These are phyloP conservation scores for Cryptosporidium xiaoi DNA, from an alignment of 169 alveolate genomes.

Conservation along the genomic window DNA sequence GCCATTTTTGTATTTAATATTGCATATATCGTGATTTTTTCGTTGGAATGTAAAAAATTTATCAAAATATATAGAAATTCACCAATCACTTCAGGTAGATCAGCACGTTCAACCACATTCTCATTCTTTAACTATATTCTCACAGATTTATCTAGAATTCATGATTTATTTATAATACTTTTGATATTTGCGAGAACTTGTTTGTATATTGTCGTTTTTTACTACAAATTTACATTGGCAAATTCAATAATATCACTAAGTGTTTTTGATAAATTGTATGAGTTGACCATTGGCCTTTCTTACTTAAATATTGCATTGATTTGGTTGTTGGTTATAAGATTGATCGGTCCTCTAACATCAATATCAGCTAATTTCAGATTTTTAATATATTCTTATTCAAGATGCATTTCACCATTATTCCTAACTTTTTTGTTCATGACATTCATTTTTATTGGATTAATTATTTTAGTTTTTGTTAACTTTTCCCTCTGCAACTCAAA, in stretches of 20 bases:
- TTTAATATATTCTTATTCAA: not conserved
- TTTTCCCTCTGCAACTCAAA: constrained; percentile 38
- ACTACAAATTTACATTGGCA: constrained; percentile 12
- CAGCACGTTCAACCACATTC: constrained; percentile 14
- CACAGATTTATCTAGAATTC: constrained; percentile 24
- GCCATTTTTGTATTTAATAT: constrained; percentile 9
- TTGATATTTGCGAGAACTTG: constrained; percentile 30
- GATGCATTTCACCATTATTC: constrained; percentile 9
- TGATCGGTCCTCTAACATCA: constrained; percentile 23
- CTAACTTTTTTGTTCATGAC: constrained; percentile 24
- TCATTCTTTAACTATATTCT: constrained; percentile 59
- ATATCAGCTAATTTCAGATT: constrained; percentile 49
- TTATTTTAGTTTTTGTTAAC: constrained; percentile 29
- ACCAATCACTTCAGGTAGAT: constrained; percentile 47
- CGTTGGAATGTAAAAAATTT: constrained; percentile 53
- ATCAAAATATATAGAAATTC: constrained; percentile 19
- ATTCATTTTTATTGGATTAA: constrained; percentile 29
- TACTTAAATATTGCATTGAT: constrained; percentile 16
- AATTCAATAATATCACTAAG: not conserved
- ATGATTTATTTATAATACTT: constrained; percentile 27
- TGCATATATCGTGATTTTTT: constrained; percentile 34
- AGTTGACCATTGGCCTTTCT: not conserved
- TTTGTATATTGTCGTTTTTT: constrained; percentile 6
- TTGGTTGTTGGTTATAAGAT: constrained; percentile 50
- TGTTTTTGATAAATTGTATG: constrained; percentile 32